Conservation (phyloP, 768 basidiomycete species). For the Boletus pseudopeckii region DNA sequence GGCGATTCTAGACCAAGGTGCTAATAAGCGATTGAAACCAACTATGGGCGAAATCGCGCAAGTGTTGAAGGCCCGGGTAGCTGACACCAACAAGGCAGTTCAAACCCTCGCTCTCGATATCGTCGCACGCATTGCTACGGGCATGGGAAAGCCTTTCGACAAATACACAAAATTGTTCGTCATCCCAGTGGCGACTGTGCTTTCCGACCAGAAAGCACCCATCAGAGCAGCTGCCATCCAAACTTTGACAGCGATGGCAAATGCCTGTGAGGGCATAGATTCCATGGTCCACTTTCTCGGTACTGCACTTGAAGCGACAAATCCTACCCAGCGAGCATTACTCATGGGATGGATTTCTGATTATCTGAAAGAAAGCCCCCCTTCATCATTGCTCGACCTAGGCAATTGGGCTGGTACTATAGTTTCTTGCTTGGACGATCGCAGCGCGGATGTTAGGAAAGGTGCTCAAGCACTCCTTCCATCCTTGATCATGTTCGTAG, state of each 20-base stretch:
- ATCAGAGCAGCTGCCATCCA: conserved; percentile 76
- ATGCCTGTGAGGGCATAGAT: conserved; percentile 82
- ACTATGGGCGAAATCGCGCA: conserved; percentile 90
- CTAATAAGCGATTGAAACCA: conserved; percentile 89
- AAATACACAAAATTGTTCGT: conserved; percentile 79
- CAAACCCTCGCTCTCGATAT: conserved; percentile 89
- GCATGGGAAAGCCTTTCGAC: conserved; percentile 96
- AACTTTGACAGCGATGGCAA: conserved; percentile 78
- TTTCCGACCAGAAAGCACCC: conserved; percentile 90
- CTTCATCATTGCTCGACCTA: conserved; percentile 60
- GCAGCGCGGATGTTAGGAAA: conserved; percentile 88
- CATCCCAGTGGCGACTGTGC: conserved; percentile 72
- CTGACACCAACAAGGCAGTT: conserved; percentile 92
- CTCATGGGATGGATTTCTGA: conserved; percentile 78
- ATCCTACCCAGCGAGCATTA: conserved; percentile 82
- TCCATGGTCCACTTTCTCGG: conserved; percentile 74
- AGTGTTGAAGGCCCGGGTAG: conserved; percentile 82
- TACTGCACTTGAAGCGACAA: conserved; percentile 77
- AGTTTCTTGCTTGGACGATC: conserved; percentile 84
- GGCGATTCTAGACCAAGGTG: conserved; percentile 81
- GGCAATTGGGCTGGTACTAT: conserved; percentile 60
- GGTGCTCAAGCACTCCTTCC: conserved; percentile 82
- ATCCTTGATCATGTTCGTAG: conserved; percentile 64
- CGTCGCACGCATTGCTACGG: conserved; percentile 82
- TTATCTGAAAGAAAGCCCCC: conserved; percentile 67